phyloP scores from a whole-genome alignment of 164 flowering plant species.

The Buxus sempervirens region DNA sequence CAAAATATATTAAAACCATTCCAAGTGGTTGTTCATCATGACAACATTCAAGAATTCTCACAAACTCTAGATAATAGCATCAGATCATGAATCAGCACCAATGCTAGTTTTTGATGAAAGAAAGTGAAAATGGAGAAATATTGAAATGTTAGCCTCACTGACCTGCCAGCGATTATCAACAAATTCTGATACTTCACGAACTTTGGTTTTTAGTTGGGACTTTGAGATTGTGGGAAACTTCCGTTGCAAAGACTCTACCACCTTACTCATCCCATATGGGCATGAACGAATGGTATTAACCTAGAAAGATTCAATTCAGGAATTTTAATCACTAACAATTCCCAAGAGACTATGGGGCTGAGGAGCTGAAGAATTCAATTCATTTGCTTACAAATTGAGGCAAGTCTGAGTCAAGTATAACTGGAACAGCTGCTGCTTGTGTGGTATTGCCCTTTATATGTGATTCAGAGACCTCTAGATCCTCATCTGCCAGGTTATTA shows the following conservation, averaged over 20 bases:
- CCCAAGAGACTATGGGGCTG: neutral
- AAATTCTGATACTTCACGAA: constrained; percentile 76
- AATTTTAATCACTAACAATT: neutral
- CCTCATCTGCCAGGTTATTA: constrained; percentile 25
- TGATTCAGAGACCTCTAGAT: constrained; percentile 32
- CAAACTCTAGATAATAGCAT: neutral
- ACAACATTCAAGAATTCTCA: neutral
- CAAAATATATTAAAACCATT: neutral
- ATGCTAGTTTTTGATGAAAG: neutral
- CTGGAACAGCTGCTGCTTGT: constrained; percentile 22
- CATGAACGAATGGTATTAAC: constrained; percentile 53
- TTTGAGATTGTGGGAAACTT: constrained; percentile 60
- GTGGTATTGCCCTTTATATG: constrained; percentile 24
- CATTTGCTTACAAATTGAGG: constrained; percentile 58
- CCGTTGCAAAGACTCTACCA: constrained; percentile 55
- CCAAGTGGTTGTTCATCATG: neutral
- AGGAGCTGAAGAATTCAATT: neutral
- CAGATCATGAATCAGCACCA: neutral
- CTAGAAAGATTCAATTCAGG: constrained; percentile 33
- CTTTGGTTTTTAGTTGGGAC: constrained; percentile 60
- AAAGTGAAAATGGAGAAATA: neutral
- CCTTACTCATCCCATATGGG: constrained; percentile 56
- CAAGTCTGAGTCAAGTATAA: constrained; percentile 52
- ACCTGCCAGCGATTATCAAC: constrained; percentile 89
- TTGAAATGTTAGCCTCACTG: constrained; percentile 12